Percentiles rank a stretch among this genome's conserved stretches.
phyloP scores from a whole-genome alignment of 1,139 yeast species.

The Hemisphaericaspora xylanilytica region DNA sequence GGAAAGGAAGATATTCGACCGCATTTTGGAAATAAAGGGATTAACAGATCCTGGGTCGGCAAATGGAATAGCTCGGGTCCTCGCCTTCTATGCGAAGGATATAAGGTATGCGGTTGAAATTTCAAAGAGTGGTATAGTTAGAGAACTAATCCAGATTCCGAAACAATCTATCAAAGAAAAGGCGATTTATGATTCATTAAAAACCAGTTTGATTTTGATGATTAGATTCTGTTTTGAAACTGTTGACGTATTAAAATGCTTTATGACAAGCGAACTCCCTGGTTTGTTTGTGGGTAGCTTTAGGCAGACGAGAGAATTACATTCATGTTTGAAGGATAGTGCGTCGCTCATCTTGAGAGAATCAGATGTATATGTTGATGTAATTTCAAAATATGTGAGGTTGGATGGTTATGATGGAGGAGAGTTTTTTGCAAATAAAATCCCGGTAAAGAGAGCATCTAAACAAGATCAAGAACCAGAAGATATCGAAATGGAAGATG shows the following conservation, averaged over 20 bases:
- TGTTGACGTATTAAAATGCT: constrained; percentile 43
- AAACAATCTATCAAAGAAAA: constrained; percentile 8
- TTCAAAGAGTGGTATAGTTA: constrained; percentile 39
- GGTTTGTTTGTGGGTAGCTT: constrained; percentile 29
- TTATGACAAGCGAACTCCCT: constrained; percentile 50
- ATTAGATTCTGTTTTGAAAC: constrained; percentile 73
- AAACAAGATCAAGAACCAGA: constrained; percentile 14
- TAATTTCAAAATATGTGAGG: constrained; percentile 48
- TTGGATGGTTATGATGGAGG: constrained; percentile 47
- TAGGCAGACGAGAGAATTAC: constrained; percentile 44
- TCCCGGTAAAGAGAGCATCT: constrained; percentile 19
- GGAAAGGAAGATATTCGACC: constrained; percentile 40
- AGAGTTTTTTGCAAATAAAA: constrained; percentile 16
- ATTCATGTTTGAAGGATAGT: constrained; percentile 52
- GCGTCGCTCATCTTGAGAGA: constrained; percentile 58
- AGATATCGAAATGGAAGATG: constrained; percentile 35
- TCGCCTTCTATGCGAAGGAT: constrained; percentile 53
- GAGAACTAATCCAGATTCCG: constrained; percentile 16
- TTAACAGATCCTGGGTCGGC: constrained; percentile 9
- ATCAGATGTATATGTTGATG: constrained; percentile 54
- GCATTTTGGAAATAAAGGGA: constrained; percentile 4
- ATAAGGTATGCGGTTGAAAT: constrained; percentile 39
- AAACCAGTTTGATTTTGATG: constrained; percentile 34
- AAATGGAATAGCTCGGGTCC: constrained; percentile 15
- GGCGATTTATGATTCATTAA: constrained; percentile 12